Evolutionary conservation across 2,329 filamentous ascomycete genomes (phyloP).

Genomic region (Botrytis elliptica): DNA sequence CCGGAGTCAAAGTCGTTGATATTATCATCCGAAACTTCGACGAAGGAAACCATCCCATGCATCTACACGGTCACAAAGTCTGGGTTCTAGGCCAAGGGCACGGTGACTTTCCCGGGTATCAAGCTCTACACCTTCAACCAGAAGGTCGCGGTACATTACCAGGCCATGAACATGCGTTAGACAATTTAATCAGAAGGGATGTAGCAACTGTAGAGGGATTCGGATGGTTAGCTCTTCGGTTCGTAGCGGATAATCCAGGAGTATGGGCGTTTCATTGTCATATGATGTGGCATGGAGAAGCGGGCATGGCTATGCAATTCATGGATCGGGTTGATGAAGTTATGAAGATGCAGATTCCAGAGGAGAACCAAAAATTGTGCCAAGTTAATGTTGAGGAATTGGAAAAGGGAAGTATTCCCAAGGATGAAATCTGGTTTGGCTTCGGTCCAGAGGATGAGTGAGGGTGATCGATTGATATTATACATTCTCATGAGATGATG

Average conservation of each 20-base stretch:
- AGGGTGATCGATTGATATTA: background rate
- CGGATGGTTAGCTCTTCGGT: constrained; percentile 54
- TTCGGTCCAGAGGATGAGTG: constrained; percentile 12
- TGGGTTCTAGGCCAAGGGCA: constrained; percentile 62
- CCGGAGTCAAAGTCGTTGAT: constrained; percentile 61
- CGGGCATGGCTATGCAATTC: constrained; percentile 60
- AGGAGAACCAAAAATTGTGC: constrained; percentile 49
- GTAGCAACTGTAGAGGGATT: constrained; percentile 54
- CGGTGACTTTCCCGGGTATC: constrained; percentile 53
- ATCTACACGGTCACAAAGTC: constrained; percentile 75
- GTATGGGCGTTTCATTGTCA: constrained; percentile 60
- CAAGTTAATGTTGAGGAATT: constrained; percentile 44
- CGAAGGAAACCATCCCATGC: constrained; percentile 67
- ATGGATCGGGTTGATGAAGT: constrained; percentile 50
- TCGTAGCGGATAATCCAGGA: constrained; percentile 57
- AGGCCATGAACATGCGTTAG: constrained; percentile 40
- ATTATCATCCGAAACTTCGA: constrained; percentile 78
- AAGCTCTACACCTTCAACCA: constrained; percentile 41
- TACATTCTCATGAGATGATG: background rate
- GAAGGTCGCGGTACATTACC: constrained; percentile 34
- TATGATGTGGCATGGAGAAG: constrained; percentile 57
- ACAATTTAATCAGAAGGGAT: constrained; percentile 51
- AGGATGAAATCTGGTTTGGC: constrained; percentile 49
- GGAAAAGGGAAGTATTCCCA: constrained; percentile 49
- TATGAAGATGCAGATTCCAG: constrained; percentile 45